Base-by-base conservation (phyloP, 73 alveolate genomes). In the Paramecium sonneborni region DNA sequence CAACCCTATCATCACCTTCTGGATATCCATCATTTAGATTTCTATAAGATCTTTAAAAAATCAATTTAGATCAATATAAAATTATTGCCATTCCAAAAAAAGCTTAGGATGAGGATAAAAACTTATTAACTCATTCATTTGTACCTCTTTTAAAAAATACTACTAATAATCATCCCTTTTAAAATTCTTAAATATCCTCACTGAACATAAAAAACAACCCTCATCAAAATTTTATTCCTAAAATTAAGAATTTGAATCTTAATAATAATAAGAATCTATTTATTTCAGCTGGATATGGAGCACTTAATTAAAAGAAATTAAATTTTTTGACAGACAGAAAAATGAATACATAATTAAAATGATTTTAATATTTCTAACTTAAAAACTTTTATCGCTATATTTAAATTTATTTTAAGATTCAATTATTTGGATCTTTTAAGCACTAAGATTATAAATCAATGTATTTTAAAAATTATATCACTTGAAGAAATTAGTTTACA, bases 41-140 rank as follows among this genome's bases (percentile, higher is more conserved):
- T 18, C 18, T 52, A 8, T 21, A 52, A 52, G 30, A 52, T 52
- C 68, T 52, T 1, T 3, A 52, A 52, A 52, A 52, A 52, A 32
- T 28, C 7, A 74, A 74, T 74, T 28, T 74, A 15, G 87, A 74
- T 74, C 18, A 74, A 18, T 74, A 74, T 74, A 2, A 74, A 39
- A 74, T 74, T 74, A 35, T 74, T 32, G 87, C 57, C 12, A 34
- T 74, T 10, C 87, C 87, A 32, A 74, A 74, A 18, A 37, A 18
- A 10, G 21, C 32, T 35, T 74, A 12, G 11, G 32, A 39, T 18
- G 37, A 28, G 12, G 38, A 12, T 34, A 74, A 39, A 37, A 32
- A 74, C 4, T 12, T 39, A 20, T 15, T 35, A 15, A 35, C 87
- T 20, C 67, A 74, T 11, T 38, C 87, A 4, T 3, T 74, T 74